Evolutionary conservation across 495 filamentous ascomycete species (phyloP), one percentile per base, ranked within the genome.

Genomic region (Penicillium longicatenatum): DNA sequence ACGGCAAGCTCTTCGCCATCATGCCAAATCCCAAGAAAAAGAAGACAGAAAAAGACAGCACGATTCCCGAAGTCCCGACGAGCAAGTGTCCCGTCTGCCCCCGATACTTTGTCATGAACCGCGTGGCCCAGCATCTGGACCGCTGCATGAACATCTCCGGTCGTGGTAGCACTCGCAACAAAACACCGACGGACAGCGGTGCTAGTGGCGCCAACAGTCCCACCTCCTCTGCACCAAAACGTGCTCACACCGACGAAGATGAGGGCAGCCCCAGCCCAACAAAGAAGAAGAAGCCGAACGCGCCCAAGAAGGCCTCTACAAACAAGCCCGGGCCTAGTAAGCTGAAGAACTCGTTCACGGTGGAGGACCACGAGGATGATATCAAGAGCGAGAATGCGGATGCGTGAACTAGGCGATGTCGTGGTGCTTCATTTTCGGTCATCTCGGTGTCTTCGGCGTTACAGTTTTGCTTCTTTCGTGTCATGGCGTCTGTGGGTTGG

Each of bases 141-240:
- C 86, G 89, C 48, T 93, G 90, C 67, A 84, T 94, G 63, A 89
- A 89, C 29, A 84, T 91, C 39, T 85, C 82, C 46, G 89, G 89
- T 16, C 79, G 90, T 20, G 83, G 83, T 63, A 84, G 83, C 17
- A 59, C 52, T 4, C 79, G 87, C 52, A 78, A 77, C 47, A 75
- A 74, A 51, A 75, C 75, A 1, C 75, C 77, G 4, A 64, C 68
- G 41, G 70, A 77, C 37, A 73, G 67, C 41, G 68, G 70, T 50
- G 65, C 57, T 16, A 71, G 67, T 49, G 68, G 69, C 52, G 68
- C 59, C 41, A 71, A 67, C 55, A 74, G 72, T 14, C 72, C 73
- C 5, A 70, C 56, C 20, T 72, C 74, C 14, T 71, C 74, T 26
- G 65, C 72, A 14, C 64, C 70, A 6, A 79, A 79, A 42, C 73